Base-by-base conservation (phyloP, 2,329 filamentous ascomycete genomes). In the Hymenoscyphus linearis region DNA sequence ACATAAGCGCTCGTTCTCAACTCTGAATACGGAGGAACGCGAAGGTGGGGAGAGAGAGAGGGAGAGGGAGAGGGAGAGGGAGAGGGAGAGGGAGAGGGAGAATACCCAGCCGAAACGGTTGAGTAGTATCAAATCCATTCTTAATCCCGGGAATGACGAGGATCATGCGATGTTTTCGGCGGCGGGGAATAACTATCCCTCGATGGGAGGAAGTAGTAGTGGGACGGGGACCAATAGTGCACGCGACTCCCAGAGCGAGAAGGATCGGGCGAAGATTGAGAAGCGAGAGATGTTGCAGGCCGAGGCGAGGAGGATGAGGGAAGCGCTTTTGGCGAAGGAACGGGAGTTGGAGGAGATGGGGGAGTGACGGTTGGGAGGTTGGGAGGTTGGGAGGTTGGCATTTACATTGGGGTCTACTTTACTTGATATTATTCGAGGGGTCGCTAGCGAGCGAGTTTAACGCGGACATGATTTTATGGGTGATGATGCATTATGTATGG, bases 101-200 rank as follows among this genome's bases (percentile, higher is more conserved):
- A 67, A 70, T n/a, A 75, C 84, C 27, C 76, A 75, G 40, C 75
- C 83, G 50, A 82, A 88, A 71, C 84, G 89, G 14, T 75, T 91
- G 3, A 90, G 86, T 18, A 90, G 88, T 2, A 92, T 92, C 64
- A 89, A 87, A 66, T 89, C 88, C 4, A 87, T 92, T 52, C 76
- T 93, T 13, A 92, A 91, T 65, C 85, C 85, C 2, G 70, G 68
- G 4, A 68, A 61, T 59, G 52, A 61, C 0, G 68, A 70, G 35
- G 54, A 62, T 5, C 55, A 50, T n/a, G 52, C 53, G 5, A 31
- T 5, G 18, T 50, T 50, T 50, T 22, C 18, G 18, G 44, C 63
- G 10, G 55, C 26, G 4, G 47, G 55, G 6, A 57, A 55, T 31
- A 60, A 58, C 10, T 65, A 66, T 22, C 62, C 60, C 7, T 60